phyloP scores from a whole-genome alignment of 768 basidiomycete species.

The Porpolomopsis calyptriformis region DNA sequence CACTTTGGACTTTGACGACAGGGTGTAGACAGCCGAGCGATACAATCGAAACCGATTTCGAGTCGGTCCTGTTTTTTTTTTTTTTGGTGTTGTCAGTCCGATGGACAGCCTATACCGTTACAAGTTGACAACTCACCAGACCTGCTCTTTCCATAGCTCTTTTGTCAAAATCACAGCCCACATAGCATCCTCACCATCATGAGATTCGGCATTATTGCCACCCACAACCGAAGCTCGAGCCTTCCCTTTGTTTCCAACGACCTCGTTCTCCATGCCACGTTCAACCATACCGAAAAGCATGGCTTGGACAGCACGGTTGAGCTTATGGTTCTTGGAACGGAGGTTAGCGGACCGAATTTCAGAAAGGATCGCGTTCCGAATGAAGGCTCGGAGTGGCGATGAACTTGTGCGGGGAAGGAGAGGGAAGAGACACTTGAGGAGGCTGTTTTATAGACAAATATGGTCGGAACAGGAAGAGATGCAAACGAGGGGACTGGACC shows the following conservation, averaged over 20 bases:
- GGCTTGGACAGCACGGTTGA: slow-evolving; percentile 91
- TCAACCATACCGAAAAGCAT: slow-evolving; percentile 96
- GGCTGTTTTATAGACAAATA: slow-evolving; percentile 38
- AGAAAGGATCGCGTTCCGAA: slow-evolving; percentile 86
- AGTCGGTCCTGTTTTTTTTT: slow-evolving; percentile 85
- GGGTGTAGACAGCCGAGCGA: slow-evolving; percentile 91
- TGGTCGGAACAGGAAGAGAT: slow-evolving; percentile 1
- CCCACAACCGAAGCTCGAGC: slow-evolving; percentile 32
- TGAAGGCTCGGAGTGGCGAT: slow-evolving; percentile 68
- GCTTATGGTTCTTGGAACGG: slow-evolving; percentile 84
- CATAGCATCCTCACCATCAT: slow-evolving; percentile 78
- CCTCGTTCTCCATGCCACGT: slow-evolving; percentile 75
- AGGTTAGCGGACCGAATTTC: slow-evolving; percentile 89
- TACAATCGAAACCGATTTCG: slow-evolving; percentile 87
- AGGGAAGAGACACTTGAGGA: slow-evolving; percentile 87
- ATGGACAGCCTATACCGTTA: no score
- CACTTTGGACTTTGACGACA: slow-evolving; percentile 85
- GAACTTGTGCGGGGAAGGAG: slow-evolving; percentile 91
- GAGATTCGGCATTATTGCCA: slow-evolving; percentile 25
- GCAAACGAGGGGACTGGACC: slow-evolving; percentile 22
- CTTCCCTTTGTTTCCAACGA: slow-evolving; percentile 78
- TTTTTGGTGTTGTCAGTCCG: no score
- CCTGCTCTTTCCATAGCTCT: slow-evolving; percentile 87
- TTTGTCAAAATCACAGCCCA: slow-evolving; percentile 94
- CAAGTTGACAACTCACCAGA: slow-evolving; percentile 47